Conservation (phyloP, 2,329 filamentous ascomycete genomes). For the Fusarium keratoplasticum region DNA sequence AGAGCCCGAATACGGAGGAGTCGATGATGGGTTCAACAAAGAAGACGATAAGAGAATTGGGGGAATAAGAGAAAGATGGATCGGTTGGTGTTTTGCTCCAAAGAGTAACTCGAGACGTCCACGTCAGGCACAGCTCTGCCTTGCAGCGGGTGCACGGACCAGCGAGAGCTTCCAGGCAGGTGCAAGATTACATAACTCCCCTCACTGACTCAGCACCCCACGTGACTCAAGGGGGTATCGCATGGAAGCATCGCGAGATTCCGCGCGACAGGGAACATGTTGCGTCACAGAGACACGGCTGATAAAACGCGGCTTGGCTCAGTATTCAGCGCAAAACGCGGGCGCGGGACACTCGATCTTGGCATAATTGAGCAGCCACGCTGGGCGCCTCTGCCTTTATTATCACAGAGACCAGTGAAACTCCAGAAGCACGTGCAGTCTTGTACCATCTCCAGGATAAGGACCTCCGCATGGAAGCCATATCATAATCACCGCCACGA, state of each 20-base stretch:
- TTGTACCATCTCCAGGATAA: not conserved
- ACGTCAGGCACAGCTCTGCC: conserved; percentile 61
- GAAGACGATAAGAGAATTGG: conserved; percentile 21
- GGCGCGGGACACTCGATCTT: not conserved
- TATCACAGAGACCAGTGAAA: not conserved
- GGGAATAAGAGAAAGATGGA: conserved; percentile 29
- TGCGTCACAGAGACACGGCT: not conserved
- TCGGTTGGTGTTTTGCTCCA: conserved; percentile 45
- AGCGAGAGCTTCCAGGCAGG: conserved; percentile 39
- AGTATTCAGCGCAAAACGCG: not conserved
- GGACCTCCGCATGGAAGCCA: not conserved
- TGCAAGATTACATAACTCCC: conserved; percentile 36
- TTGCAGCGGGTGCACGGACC: conserved; percentile 47
- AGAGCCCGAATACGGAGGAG: conserved; percentile 18
- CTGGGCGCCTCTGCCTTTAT: not conserved
- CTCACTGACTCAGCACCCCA: conserved; percentile 26
- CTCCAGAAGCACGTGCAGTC: not conserved
- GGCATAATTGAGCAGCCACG: not conserved
- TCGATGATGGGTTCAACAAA: conserved; percentile 11
- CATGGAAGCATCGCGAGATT: not conserved
- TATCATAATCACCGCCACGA: not conserved
- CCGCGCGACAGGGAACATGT: conserved; percentile 3
- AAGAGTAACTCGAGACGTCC: conserved; percentile 51
- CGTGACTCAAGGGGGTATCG: conserved; percentile 12
- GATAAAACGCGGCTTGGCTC: not conserved